phyloP scores from a whole-genome alignment of 352 stramenopile genomes.

The Phytophthora rubi region DNA sequence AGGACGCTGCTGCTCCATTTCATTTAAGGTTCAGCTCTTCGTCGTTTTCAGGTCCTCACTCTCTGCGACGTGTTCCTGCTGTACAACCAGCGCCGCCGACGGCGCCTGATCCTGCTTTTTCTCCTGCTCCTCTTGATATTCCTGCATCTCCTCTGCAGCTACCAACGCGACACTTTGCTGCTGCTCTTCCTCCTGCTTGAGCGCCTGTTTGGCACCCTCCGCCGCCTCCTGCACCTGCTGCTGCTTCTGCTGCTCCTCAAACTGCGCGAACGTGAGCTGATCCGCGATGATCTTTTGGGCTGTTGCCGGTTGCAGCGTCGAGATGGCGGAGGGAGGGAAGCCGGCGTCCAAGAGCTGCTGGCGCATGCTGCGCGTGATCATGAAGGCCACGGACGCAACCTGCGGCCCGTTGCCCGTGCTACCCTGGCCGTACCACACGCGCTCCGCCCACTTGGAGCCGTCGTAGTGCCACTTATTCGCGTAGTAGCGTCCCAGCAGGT shows the following conservation, averaged over 20 bases:
- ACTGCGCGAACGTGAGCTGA: conserved; percentile 65
- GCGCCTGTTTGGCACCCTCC: conserved; percentile 30
- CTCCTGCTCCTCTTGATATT: not conserved
- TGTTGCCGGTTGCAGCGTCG: conserved; percentile 55
- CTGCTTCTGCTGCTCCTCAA: conserved; percentile 44
- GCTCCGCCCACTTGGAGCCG: conserved; percentile 73
- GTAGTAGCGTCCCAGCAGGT: conserved; percentile 78
- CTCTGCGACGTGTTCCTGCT: conserved; percentile 11
- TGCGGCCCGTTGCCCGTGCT: conserved; percentile 45
- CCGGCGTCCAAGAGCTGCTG: conserved; percentile 59
- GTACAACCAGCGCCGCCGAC: conserved; percentile 27
- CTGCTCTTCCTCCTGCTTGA: conserved; percentile 26
- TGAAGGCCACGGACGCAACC: conserved; percentile 83
- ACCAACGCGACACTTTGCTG: conserved; percentile 9
- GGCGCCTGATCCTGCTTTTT: not conserved
- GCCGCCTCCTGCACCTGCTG: conserved; percentile 35
- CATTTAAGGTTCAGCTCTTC: conserved; percentile 15
- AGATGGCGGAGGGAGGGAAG: conserved; percentile 70
- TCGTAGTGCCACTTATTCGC: conserved; percentile 88
- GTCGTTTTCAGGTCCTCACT: conserved; percentile 18
- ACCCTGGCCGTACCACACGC: conserved; percentile 69
- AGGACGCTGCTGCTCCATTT: conserved; percentile 4
- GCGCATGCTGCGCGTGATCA: conserved; percentile 83
- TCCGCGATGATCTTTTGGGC: conserved; percentile 70
- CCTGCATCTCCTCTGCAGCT: conserved; percentile 13